phyloP scores from a whole-genome alignment of 1,284 basidiomycete genomes.

The Apiotrichum sp. region DNA sequence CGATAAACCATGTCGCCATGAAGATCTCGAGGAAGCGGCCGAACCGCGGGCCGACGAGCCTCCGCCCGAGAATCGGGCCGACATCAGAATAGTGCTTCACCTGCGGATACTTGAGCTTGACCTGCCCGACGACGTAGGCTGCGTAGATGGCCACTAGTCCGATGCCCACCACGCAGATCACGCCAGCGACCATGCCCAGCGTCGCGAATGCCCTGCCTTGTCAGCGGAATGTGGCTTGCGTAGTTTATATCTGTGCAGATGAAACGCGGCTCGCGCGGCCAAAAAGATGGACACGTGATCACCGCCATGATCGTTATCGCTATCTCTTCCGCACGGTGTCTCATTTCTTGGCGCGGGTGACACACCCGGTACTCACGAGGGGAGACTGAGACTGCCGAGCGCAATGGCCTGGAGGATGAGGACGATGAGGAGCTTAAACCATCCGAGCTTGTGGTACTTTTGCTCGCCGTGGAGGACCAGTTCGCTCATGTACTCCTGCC shows the following conservation, averaged over 20 bases:
- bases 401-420: slow-evolving; percentile 12
- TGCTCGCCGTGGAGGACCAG: slow-evolving; percentile 4
- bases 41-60: background rate
- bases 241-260: no score
- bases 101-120: slow-evolving; percentile 18
- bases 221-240: no score
- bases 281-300: no score
- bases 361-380: slow-evolving; percentile 6
- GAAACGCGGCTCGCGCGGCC: no score
- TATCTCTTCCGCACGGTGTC: no score
- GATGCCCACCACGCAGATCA: slow-evolving; percentile 7
- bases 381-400: slow-evolving; percentile 13
- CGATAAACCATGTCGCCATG: slow-evolving; percentile 3
- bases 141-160: slow-evolving; percentile 13
- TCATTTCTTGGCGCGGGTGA: no score
- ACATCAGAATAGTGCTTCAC: slow-evolving; percentile 12
- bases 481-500: slow-evolving; percentile 8
- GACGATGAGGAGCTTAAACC: slow-evolving; percentile 14
- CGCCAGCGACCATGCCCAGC: slow-evolving; percentile 14
- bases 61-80: slow-evolving; percentile 1
- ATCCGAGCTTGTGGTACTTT: slow-evolving; percentile 17
- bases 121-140: slow-evolving; percentile 13
- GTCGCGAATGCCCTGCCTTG: slow-evolving; percentile 9
- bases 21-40: background rate
- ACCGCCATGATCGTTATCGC: no score